Conservation (phyloP, 106 monocot species). For the Platanthera guangdongensis region DNA sequence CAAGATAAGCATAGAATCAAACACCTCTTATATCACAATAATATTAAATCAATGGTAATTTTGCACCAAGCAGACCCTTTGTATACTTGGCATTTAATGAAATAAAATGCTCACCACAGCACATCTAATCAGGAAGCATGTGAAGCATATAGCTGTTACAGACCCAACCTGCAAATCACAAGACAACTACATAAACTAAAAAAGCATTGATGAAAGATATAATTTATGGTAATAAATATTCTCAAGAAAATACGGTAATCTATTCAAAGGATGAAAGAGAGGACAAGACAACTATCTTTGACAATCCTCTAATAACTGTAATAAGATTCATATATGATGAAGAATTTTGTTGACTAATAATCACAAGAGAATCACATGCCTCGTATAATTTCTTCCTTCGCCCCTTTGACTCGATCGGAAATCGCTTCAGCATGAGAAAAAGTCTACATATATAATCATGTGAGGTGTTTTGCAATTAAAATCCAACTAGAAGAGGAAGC, state of each 20-base stretch:
- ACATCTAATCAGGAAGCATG: conserved; percentile 75
- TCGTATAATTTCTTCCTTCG: conserved; percentile 68
- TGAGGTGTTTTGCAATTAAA: not conserved
- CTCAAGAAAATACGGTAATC: too few species aligned
- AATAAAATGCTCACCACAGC: conserved; percentile 52
- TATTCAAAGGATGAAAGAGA: not conserved
- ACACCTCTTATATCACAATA: too few species aligned
- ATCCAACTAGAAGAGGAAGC: not conserved
- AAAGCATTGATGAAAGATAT: not conserved
- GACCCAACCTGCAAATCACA: conserved; percentile 71
- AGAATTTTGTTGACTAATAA: not conserved
- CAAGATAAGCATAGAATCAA: too few species aligned
- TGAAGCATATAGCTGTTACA: conserved; percentile 87
- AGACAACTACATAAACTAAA: not conserved
- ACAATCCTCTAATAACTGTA: not conserved
- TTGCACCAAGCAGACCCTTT: too few species aligned
- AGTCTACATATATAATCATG: conserved; percentile 24
- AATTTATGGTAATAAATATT: too few species aligned
- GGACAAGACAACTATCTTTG: not conserved
- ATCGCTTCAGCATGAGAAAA: conserved; percentile 58
- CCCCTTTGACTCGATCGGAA: conserved; percentile 81
- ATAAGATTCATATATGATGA: not conserved
- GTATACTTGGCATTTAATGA: not conserved
- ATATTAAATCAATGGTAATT: too few species aligned
- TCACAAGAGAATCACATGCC: conserved; percentile 18